Percentiles rank a stretch among this genome's conserved stretches.
These are phyloP conservation scores for Monilinia fructigena DNA, from an alignment of 2,329 filamentous ascomycete genomes.

Conservation along the genomic window DNA sequence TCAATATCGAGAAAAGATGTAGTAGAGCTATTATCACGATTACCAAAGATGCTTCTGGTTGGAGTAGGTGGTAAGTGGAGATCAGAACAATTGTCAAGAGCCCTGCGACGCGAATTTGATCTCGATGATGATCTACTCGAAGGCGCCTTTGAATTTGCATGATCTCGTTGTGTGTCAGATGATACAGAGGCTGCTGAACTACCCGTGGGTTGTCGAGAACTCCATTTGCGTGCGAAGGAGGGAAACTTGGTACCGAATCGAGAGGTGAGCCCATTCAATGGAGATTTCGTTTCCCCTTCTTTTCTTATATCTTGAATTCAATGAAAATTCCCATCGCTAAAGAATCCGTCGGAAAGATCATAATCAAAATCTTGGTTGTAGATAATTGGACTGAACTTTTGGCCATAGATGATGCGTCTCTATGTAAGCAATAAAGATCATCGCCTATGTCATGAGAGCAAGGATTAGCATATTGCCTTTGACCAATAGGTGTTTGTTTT, in stretches of 20 bases:
- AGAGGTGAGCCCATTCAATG: slow-evolving; percentile 61
- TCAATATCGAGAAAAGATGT: slow-evolving; percentile 51
- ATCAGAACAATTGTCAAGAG: slow-evolving; percentile 48
- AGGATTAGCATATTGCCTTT: slow-evolving; percentile 20
- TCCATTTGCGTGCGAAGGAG: slow-evolving; percentile 54
- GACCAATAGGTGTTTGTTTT: slow-evolving; percentile 8
- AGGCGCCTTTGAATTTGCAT: slow-evolving; percentile 53
- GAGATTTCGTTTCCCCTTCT: slow-evolving; percentile 57
- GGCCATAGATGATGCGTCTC: slow-evolving; percentile 40
- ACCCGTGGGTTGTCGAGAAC: slow-evolving; percentile 47
- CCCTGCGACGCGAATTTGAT: slow-evolving; percentile 57
- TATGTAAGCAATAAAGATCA: slow-evolving; percentile 57
- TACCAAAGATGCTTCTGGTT: slow-evolving; percentile 61
- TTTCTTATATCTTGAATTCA: slow-evolving; percentile 53
- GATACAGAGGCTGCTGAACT: slow-evolving; percentile 28
- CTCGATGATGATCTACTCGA: slow-evolving; percentile 80
- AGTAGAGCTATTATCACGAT: slow-evolving; percentile 49
- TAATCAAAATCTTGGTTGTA: slow-evolving; percentile 56
- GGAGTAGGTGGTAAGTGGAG: slow-evolving; percentile 60
- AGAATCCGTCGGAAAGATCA: slow-evolving; percentile 59
- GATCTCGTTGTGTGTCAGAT: slow-evolving; percentile 33
- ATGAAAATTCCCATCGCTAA: slow-evolving; percentile 61
- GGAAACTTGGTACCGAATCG: slow-evolving; percentile 62
- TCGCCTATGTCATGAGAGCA: slow-evolving; percentile 51
- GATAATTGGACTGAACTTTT: slow-evolving; percentile 41